Conservation (phyloP, 1,139 yeast species). For the Yamadazyma conglobata region DNA sequence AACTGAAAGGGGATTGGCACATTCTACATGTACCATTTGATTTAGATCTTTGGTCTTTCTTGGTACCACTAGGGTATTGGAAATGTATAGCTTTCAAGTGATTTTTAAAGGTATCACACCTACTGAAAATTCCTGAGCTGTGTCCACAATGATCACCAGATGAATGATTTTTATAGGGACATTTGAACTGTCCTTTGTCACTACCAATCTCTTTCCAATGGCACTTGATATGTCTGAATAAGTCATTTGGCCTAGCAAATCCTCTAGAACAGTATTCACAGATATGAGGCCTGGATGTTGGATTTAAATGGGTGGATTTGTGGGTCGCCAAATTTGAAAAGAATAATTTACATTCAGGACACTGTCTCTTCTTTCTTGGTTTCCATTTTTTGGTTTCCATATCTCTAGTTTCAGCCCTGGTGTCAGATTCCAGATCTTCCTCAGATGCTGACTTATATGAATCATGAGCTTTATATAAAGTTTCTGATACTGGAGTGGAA, state of each 20-base stretch:
- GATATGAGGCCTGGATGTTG: constrained; percentile 70
- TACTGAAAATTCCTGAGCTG: constrained; percentile 74
- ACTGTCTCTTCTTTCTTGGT: constrained; percentile 75
- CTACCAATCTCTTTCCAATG: constrained; percentile 70
- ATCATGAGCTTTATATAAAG: too few species aligned
- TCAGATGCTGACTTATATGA: too few species aligned
- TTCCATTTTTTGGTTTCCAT: constrained; percentile 26
- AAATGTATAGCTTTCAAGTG: constrained; percentile 89
- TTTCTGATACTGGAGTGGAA: constrained; percentile 1
- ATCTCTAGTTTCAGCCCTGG: too few species aligned
- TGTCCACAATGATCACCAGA: constrained; percentile 57
- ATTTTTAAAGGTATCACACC: constrained; percentile 90
- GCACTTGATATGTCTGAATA: constrained; percentile 77
- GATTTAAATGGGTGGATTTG: constrained; percentile 73
- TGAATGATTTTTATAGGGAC: constrained; percentile 37
- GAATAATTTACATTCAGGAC: constrained; percentile 74
- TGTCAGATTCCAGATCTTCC: too few species aligned
- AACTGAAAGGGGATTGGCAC: constrained; percentile 61
- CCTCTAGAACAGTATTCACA: constrained; percentile 80
- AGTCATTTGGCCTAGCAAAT: constrained; percentile 84
- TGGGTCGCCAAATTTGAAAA: constrained; percentile 85
- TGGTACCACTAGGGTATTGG: constrained; percentile 83
- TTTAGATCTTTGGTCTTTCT: constrained; percentile 67
- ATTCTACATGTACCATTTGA: constrained; percentile 74
- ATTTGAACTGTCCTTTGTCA: constrained; percentile 46